These are phyloP conservation scores for Geranium brycei DNA, from an alignment of 345 rosid species.

Conservation along the genomic window DNA sequence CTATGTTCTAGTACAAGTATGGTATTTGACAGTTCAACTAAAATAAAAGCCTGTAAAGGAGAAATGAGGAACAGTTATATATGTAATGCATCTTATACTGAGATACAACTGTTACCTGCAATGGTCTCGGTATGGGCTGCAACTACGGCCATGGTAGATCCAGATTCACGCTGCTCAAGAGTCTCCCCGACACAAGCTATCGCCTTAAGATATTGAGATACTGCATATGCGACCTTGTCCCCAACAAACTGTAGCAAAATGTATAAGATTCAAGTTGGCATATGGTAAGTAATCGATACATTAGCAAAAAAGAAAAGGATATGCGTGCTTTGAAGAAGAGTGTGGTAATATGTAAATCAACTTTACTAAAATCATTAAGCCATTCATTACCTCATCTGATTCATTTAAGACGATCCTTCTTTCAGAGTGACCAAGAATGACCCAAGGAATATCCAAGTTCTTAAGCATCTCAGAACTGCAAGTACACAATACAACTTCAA, in stretches of 20 bases:
- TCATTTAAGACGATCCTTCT: constrained; percentile 59
- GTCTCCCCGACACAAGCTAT: constrained; percentile 96
- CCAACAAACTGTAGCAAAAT: constrained; percentile 53
- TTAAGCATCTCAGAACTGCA: constrained; percentile 85
- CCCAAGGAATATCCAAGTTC: constrained; percentile 74
- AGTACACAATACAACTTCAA: neutral
- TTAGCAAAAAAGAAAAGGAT: neutral
- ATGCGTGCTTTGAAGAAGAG: neutral
- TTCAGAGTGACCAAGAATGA: constrained; percentile 90
- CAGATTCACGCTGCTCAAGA: constrained; percentile 78
- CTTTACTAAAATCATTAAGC: neutral
- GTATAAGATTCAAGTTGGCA: constrained; percentile 1
- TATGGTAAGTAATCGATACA: constrained; percentile 1
- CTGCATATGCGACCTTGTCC: constrained; percentile 87
- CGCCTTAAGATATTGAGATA: constrained; percentile 72
- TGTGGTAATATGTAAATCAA: neutral
- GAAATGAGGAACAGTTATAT: neutral
- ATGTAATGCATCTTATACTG: neutral
- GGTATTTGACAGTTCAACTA: neutral
- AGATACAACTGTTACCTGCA: constrained; percentile 37
- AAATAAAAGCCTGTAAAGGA: neutral
- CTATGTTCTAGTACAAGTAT: neutral
- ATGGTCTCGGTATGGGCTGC: constrained; percentile 90
- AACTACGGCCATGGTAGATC: constrained; percentile 69
- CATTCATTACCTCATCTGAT: constrained; percentile 46